Base-by-base conservation (phyloP, 73 alveolate species). In the Durusdinium trenchii region DNA sequence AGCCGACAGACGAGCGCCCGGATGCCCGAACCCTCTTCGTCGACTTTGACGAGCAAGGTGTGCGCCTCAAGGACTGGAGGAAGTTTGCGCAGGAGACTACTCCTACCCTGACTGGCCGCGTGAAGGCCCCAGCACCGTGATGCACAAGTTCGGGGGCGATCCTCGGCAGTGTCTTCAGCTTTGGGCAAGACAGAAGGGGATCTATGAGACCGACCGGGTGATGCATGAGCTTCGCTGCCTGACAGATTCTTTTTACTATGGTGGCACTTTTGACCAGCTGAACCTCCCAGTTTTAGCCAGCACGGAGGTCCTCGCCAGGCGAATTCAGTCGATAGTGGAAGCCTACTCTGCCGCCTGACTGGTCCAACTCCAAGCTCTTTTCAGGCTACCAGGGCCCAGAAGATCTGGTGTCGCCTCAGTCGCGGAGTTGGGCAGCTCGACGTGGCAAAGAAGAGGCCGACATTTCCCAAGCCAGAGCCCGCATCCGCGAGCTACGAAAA, bases 181-280 rank as follows among this genome's bases (percentile, higher is more conserved):
- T 0, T 82, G 92, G 92, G 92, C 92, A 0, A 28, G 92, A 20
- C 92, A 82, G 71, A 82, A 82, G 30, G 47, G 45, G 42, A 28
- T 82, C 48, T 32, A 50, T 28, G 92, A 82, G 35, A 32, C 71
- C 7, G 92, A 82, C 46, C 67, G 92, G 32, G 92, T 82, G 5
- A 82, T 82, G 92, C 92, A 82, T 26, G 92, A 82, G 50, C 43
- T 82, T 23, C 71, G 92, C 3, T 82, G 92, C 92, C 73, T 82
- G 48, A 82, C 92, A 3, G 92, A 46, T 52, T 3, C 35, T 3
- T 32, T 82, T n/a, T 82, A 32, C 47, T 36, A 82, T 46, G 92
- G 73, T 9, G 92, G 73, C n/a, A 82, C 92, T 0, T 82, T 47
- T 50, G 92, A 82, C 71, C 92, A 82, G n/a, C 32, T 82, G 48